phyloP scores from a whole-genome alignment of 805 yeast species.

The Metschnikowia sp. region DNA sequence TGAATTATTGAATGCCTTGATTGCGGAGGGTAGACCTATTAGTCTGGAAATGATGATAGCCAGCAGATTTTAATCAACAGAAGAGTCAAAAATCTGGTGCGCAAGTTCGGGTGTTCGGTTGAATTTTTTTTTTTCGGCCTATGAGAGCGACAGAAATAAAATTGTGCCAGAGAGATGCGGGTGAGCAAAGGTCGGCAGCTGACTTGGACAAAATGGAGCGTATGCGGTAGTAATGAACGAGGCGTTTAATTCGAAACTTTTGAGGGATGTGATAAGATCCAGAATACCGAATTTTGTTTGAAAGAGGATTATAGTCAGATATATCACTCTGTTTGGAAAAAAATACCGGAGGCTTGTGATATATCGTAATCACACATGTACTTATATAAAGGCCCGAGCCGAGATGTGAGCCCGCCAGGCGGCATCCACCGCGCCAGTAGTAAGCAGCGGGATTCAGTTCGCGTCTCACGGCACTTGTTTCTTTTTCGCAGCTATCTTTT shows the following conservation, averaged over 20 bases:
- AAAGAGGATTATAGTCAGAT: too few relatives aligned
- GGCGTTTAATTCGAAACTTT: too few relatives aligned
- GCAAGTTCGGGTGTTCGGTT: slow-evolving; percentile 1
- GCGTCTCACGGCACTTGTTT: background rate
- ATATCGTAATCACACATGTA: background rate
- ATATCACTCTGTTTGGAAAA: background rate
- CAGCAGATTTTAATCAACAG: too few relatives aligned
- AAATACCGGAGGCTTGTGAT: slow-evolving; percentile 1
- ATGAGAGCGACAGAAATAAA: slow-evolving; percentile 12
- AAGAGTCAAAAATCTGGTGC: background rate
- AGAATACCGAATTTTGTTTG: too few relatives aligned
- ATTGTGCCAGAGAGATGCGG: slow-evolving; percentile 1
- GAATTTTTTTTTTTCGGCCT: slow-evolving; percentile 9
- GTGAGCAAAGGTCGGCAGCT: background rate
- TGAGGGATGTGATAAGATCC: too few relatives aligned
- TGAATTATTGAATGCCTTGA: background rate
- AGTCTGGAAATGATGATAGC: too few relatives aligned
- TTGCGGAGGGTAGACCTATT: too few relatives aligned
- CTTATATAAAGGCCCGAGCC: slow-evolving; percentile 4
- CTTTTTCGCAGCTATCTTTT: background rate
- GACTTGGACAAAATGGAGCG: too few relatives aligned
- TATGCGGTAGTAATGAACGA: too few relatives aligned
- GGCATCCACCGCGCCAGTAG: slow-evolving; percentile 8
- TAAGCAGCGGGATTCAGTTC: slow-evolving; percentile 3
- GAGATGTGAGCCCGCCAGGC: slow-evolving; percentile 1